Percentiles rank a stretch among this genome's conserved stretches.
phyloP scores from a whole-genome alignment of 1,139 yeast species.

The Diutina ranongensis region DNA sequence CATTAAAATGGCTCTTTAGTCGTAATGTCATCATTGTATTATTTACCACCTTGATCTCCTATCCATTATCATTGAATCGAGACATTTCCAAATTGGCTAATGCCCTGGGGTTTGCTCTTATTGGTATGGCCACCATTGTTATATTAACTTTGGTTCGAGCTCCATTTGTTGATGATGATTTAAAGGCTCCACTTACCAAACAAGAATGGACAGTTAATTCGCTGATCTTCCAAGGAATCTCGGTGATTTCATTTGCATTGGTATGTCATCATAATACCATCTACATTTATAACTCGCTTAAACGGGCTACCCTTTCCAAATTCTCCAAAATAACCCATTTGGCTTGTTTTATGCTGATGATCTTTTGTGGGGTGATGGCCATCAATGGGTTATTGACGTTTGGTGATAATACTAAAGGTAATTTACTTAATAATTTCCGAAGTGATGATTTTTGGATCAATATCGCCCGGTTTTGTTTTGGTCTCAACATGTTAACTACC shows the following conservation, averaged over 20 bases:
- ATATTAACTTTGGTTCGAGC: constrained; percentile 64
- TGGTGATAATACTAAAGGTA: constrained; percentile 73
- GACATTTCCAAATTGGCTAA: constrained; percentile 82
- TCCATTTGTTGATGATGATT: constrained; percentile 40
- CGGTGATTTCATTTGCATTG: constrained; percentile 85
- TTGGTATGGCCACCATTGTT: constrained; percentile 77
- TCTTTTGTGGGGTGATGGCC: constrained; percentile 73
- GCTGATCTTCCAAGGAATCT: constrained; percentile 75
- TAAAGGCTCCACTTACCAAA: constrained; percentile 35
- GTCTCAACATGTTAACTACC: constrained; percentile 89
- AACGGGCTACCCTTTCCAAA: constrained; percentile 61
- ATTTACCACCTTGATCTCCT: constrained; percentile 64
- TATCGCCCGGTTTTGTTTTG: constrained; percentile 83
- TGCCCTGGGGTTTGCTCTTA: constrained; percentile 76
- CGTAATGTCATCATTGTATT: constrained; percentile 59
- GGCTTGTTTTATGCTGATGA: constrained; percentile 71
- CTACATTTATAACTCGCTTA: constrained; percentile 75
- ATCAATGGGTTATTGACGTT: constrained; percentile 68
- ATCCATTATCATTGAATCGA: constrained; percentile 69
- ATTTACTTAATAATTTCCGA: constrained; percentile 76
- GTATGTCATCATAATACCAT: constrained; percentile 94
- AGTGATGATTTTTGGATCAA: constrained; percentile 63
- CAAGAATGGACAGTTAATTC: constrained; percentile 43
- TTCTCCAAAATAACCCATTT: constrained; percentile 73
- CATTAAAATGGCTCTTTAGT: constrained; percentile 41